A percentile compares a stretch with the other conserved stretches of the same genome.
These are phyloP conservation scores for Yarrowia sp. DNA, from an alignment of 805 yeast species.

Conservation along the genomic window DNA sequence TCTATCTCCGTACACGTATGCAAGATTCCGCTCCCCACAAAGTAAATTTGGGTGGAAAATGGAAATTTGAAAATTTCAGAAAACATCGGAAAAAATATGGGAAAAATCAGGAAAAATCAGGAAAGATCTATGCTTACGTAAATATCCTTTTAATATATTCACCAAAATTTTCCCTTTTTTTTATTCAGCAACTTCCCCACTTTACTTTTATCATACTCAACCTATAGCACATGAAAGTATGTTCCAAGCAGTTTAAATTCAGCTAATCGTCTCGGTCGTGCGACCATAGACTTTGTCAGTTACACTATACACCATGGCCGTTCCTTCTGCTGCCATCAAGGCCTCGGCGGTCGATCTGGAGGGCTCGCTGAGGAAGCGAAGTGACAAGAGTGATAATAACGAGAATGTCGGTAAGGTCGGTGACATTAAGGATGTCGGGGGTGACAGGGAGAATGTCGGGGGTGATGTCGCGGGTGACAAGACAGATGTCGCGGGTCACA, in stretches of 20 bases:
- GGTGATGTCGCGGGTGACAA: neutral
- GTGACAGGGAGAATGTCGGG: neutral
- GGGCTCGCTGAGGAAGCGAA: neutral
- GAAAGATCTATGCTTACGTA: no score
- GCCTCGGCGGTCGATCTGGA: conserved; percentile 24
- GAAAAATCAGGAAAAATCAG: no score
- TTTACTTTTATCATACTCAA: no score
- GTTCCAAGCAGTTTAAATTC: neutral
- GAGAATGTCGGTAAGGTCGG: neutral
- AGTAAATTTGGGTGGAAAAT: neutral
- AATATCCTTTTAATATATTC: no score
- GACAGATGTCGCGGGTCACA: neutral
- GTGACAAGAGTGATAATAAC: neutral
- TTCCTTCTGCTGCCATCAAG: conserved; percentile 31
- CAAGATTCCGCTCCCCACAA: conserved; percentile 35
- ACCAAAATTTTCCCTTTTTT: no score
- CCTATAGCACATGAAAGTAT: no score
- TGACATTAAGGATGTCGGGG: neutral
- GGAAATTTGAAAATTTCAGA: no score
- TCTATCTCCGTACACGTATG: conserved; percentile 4
- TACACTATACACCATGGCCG: conserved; percentile 25
- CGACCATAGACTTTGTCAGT: neutral
- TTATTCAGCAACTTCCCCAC: no score
- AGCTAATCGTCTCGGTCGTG: conserved; percentile 1
- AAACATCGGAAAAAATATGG: no score